Evolutionary conservation across 1,139 yeast species (phyloP).

Genomic region (Blastobotrys malaysiensis): DNA sequence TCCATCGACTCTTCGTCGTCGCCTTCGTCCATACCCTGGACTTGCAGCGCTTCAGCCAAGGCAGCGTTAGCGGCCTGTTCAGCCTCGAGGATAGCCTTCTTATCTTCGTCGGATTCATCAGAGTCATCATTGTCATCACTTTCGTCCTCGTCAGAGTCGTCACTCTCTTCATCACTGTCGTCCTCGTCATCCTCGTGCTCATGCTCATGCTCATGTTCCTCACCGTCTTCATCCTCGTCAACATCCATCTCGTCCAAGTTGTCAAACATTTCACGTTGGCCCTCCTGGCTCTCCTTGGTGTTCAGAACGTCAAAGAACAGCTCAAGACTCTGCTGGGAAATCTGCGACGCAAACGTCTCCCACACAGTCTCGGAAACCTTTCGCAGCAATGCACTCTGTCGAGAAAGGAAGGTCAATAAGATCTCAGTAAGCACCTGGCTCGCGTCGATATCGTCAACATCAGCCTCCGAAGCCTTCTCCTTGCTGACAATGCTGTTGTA

Average conservation of each 20-base stretch:
- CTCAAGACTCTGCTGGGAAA: constrained; percentile 48
- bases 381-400: constrained; percentile 65
- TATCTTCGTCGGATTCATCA: constrained; percentile 19
- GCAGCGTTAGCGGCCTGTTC: constrained; percentile 30
- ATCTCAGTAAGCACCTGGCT: constrained; percentile 72
- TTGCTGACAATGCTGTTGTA: constrained; percentile 31
- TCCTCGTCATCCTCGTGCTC: constrained; percentile 33
- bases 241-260: constrained; percentile 42
- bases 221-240: constrained; percentile 37
- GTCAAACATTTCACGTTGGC: constrained; percentile 73
- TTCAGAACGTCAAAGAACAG: constrained; percentile 61
- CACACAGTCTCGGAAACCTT: constrained; percentile 70
- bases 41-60: constrained; percentile 46
- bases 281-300: constrained; percentile 76
- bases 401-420: constrained; percentile 65
- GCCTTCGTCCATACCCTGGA: constrained; percentile 29
- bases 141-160: constrained; percentile 33
- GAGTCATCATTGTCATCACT: constrained; percentile 33
- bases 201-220: constrained; percentile 33
- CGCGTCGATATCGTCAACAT: constrained; percentile 38
- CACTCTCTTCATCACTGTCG: constrained; percentile 33
- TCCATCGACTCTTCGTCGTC: constrained; percentile 82
- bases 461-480: constrained; percentile 30
- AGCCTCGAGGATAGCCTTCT: constrained; percentile 23
- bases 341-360: constrained; percentile 53